Evolutionary conservation across 1,139 yeast species (phyloP).

Genomic region (Pichia sp.): DNA sequence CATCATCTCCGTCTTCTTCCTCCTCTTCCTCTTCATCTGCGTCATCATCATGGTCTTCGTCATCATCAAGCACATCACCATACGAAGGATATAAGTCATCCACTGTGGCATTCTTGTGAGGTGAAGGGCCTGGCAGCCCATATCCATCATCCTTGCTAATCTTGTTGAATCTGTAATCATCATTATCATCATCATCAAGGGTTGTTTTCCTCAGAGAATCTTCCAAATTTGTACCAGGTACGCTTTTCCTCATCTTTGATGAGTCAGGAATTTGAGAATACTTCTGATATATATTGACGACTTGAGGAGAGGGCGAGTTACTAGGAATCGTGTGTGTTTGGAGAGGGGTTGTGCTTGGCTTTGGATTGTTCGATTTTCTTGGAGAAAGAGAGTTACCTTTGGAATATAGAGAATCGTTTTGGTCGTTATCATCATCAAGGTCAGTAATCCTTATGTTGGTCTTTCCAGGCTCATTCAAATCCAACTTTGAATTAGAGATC

Average conservation of each 20-base stretch:
- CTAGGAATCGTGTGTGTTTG: background rate
- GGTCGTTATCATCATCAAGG: constrained; percentile 1
- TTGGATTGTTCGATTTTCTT: background rate
- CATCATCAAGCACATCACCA: constrained; percentile 15
- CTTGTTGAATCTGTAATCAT: background rate
- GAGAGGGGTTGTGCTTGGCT: constrained; percentile 4
- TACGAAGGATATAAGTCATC: constrained; percentile 16
- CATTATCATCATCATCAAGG: background rate
- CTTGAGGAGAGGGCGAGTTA: constrained; percentile 25
- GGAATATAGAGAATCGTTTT: constrained; percentile 8
- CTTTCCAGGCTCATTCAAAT: background rate
- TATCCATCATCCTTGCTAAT: background rate
- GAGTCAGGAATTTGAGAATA: constrained; percentile 29
- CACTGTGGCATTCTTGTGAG: background rate
- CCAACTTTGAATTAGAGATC: background rate
- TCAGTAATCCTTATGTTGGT: background rate
- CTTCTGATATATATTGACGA: constrained; percentile 30
- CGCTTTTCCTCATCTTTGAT: constrained; percentile 1
- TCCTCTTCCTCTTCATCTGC: constrained; percentile 14
- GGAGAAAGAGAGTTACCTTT: constrained; percentile 1
- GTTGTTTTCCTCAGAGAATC: background rate
- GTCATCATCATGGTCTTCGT: constrained; percentile 14
- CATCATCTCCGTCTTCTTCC: constrained; percentile 17
- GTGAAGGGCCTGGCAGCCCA: background rate
- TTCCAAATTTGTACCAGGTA: background rate